Base-by-base conservation (phyloP, 495 filamentous ascomycete species). In the Chaetomium cochliodes region DNA sequence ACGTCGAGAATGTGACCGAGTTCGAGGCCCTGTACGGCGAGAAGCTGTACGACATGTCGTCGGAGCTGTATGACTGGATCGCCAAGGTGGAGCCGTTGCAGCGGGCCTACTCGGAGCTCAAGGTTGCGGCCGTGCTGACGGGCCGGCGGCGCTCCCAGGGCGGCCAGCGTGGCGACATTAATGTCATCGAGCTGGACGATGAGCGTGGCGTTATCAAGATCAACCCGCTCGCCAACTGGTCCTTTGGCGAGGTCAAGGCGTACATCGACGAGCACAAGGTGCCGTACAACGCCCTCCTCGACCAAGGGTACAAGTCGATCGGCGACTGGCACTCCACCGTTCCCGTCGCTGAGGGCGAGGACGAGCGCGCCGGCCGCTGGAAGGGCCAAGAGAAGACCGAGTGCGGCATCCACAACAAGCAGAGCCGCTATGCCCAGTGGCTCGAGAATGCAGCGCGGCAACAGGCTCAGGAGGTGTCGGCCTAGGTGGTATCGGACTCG, bases 201-300 rank as follows among this genome's bases (percentile, higher is more conserved):
- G 88, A 89, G 54, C 75, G 77, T 11, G 93, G 93, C 49, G 81
- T 98, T 57, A 86, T 98, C 85, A 98, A 98, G 81, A 87, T 98
- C 83, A 98, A 98, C 80, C 96, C 94, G n/a, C 82, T 98, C 50
- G 93, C 92, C 68, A 96, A 96, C 82, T 98, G 94, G 94, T 82
- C 86, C 47, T 98, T 98, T 77, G 78, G 86, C 60, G 90, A 97
- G 74, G 94, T 98, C 52, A 86, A 91, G 77, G 82, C 84, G 41
- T 98, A 98, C 76, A 81, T 97, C 81, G 82, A 86, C 61, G 87
- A 89, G 66, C 84, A 97, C 79, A 73, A 94, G 62, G 91, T 98
- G 5, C 96, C 94, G 1, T 98, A 97, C 83, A 98, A 98, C 72
- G 88, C 84, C 61, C 83, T 98, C 13, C 82, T 98, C 5, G 90